Evolutionary conservation across 139 green algal genomes (phyloP), one percentile per base, ranked within the genome.

Genomic region (Zygnema circumcarinatum): DNA sequence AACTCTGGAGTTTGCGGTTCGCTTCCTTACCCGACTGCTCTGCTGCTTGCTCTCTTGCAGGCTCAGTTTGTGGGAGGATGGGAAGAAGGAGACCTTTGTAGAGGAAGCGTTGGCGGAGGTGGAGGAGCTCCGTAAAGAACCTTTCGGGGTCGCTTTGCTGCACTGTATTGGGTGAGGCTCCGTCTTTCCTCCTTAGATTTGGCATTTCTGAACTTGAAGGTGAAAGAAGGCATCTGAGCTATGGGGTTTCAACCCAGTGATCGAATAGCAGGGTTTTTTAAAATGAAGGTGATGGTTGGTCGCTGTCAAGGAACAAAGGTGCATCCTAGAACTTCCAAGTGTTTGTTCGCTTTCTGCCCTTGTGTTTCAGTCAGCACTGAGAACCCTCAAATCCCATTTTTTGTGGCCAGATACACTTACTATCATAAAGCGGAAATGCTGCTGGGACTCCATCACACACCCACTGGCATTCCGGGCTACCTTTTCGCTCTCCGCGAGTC

Each of bases 151-250:
- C 1, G 36, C 52, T 0, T 40, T 90, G 22, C 79, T 90, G 2
- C 85, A 89, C 3, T 84, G 85, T 52, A 86, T 90, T 35, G 85
- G 85, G 85, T 90, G 38, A 2, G 81, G n/a, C 47, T 83, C 25
- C 1, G 1, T 1, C 20, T 1, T n/a, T n/a, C 1, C 76, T 83
- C 29, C 41, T 7, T 85, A 7, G 79, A 25, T 67, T 85, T 25
- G 1, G 47, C 47, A 76, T 36, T 76, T 83, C 3, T 78, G 11
- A 78, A 11, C 16, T 62, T 62, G 16, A 25, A 62, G 47, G 47
- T n/a, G n/a, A n/a, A n/a, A n/a, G n/a, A n/a, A n/a, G 67, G 2
- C 32, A 39, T 1, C 32, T 75, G n/a, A n/a, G n/a, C n/a, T n/a
- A n/a, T n/a, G n/a, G n/a, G n/a, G n/a, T n/a, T n/a, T n/a, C n/a